These are phyloP conservation scores for Suillus spraguei DNA, from an alignment of 768 basidiomycete species.

Conservation along the genomic window DNA sequence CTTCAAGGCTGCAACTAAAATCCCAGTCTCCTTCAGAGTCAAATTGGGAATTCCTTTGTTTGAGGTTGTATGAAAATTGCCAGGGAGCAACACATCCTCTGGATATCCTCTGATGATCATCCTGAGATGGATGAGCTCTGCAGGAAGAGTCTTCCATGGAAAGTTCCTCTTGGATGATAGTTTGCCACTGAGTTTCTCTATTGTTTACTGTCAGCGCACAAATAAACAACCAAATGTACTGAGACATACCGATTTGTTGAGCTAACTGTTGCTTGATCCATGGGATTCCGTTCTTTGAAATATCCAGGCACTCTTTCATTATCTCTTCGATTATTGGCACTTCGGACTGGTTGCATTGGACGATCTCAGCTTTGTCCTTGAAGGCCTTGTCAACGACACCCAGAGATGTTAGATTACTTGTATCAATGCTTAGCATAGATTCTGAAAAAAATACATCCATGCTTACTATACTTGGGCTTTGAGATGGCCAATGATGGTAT, in stretches of 20 bases:
- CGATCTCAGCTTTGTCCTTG: neutral
- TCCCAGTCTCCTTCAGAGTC: neutral
- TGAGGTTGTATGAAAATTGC: neutral
- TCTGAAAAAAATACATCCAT: neutral
- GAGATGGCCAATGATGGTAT: conserved; percentile 12
- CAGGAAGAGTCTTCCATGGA: conserved; percentile 9
- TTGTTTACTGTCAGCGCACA: neutral
- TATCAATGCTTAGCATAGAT: neutral
- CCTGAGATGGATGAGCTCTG: neutral
- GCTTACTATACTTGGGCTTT: conserved; percentile 18
- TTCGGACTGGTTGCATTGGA: neutral
- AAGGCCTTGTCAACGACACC: neutral
- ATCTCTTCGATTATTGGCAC: neutral
- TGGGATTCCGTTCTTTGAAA: neutral
- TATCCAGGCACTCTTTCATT: neutral
- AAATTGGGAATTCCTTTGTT: conserved; percentile 3
- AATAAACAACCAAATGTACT: neutral
- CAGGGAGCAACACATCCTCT: conserved; percentile 5
- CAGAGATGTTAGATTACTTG: neutral
- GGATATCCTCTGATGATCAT: conserved; percentile 5
- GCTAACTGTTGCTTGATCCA: neutral
- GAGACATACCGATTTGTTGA: neutral
- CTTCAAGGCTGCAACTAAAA: neutral
- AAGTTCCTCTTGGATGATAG: conserved; percentile 3
- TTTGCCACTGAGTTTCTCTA: neutral